Evolutionary conservation across 495 filamentous ascomycete species (phyloP), one percentile per base, ranked within the genome.

Genomic region (Penicillium desertorum): DNA sequence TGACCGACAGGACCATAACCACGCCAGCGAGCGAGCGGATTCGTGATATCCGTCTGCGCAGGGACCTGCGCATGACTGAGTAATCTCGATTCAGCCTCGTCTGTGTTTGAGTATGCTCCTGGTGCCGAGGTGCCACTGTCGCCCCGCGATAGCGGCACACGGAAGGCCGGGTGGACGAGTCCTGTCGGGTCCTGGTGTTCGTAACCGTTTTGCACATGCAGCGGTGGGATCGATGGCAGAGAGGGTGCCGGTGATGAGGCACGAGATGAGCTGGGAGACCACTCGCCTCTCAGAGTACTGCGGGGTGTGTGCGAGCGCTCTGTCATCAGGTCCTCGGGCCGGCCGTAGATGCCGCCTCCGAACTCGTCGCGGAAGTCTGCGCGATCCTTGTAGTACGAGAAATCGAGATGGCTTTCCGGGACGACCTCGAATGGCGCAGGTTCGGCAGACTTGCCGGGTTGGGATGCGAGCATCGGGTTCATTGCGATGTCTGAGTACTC

Each of bases 321-420:
- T 5, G 83, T 77, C 48, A 85, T 77, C 32, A 83, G 63, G 60
- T 91, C 88, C n/a, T 82, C 79, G 2, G 82, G 78, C 19, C 79
- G 81, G 34, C 88, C 88, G 63, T 86, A 92, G 16, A 92, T 80
- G 23, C 88, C 86, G 10, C 89, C 93, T 19, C 91, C 91, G 62
- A 90, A 86, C 45, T 96, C 91, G 9, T 90, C 89, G 1, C 84
- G 83, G 76, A 98, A 98, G 60, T 97, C 92, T 14, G 86, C 81
- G 0, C 91, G 84, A 63, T 94, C 82, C 72, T 95, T 97, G 79
- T 84, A 97, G 72, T 92, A 92, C 47, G 86, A 84, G 65, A 98
- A 97, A 64, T 98, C 93, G 60, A 97, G 88, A n/a, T 91, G 85
- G 49, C 81, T 83, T 64, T 97, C 94, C 0, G 88, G 84, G 4